Base-by-base conservation (phyloP, 2,329 filamentous ascomycete species). In the Ophiostoma populinum region DNA sequence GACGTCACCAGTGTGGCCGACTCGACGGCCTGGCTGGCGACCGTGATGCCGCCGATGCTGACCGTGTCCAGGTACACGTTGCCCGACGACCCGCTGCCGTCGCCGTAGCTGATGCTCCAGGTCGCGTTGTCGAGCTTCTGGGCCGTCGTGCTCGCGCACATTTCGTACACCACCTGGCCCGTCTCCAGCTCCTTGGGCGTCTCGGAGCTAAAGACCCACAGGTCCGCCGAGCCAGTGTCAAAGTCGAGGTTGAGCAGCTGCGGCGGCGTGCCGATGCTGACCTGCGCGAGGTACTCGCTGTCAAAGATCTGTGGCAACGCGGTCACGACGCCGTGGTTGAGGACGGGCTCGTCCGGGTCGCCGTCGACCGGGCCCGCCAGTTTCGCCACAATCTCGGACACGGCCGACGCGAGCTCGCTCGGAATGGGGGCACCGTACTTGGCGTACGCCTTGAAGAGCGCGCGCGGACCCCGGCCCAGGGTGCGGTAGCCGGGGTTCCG, bases 241-340 rank as follows among this genome's bases (percentile, higher is more conserved):
- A 38, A 16, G 7, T 32, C 13, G n/a, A 37, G n/a, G 11, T 20
- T 27, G 11, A 37, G 17, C 6, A 13, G 25, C 35, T 37, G 35
- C 15, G 29, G 18, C 18, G 29, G 35, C 18, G 35, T 36, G 24
- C 35, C 35, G n/a, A 36, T 36, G 16, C 59, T 64, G 36, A 80
- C 72, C 1, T 72, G 69, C 21, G 60, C 61, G 29, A 70, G 53
- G 40, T 70, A 71, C 35, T 66, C 59, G 19, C 49, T 49, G 43
- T 70, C 66, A 37, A 58, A 53, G 18, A 55, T 43, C 39, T 61
- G 52, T 1, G 67, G 65, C 13, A 54, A 58, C n/a, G 61, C 59
- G 17, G 52, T 38, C 3, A 58, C 56, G 42, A 59, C 27, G 21
- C 58, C 37, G 25, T 42, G 37, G 33, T 15, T 29, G 20, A n/a